Conservation (phyloP, 2,329 filamentous ascomycete genomes). For the Penicillium sp. region DNA sequence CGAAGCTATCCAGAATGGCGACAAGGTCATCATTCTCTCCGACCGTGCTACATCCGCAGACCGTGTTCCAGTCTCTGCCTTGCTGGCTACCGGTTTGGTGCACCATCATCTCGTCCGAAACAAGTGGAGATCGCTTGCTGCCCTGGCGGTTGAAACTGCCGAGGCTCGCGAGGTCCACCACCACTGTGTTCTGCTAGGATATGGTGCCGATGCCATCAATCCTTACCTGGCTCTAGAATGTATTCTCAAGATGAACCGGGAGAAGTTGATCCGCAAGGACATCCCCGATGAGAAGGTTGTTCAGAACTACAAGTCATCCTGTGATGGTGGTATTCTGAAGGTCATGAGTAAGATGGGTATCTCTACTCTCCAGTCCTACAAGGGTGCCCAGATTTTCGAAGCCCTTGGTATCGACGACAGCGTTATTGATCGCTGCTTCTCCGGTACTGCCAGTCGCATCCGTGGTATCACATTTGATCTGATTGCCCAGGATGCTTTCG, state of each 20-base stretch:
- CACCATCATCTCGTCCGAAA: slow-evolving; percentile 95
- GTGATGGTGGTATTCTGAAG: slow-evolving; percentile 93
- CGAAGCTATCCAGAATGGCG: slow-evolving; percentile 75
- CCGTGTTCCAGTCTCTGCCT: slow-evolving; percentile 79
- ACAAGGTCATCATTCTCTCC: slow-evolving; percentile 85
- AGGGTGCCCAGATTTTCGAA: slow-evolving; percentile 97
- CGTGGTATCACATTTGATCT: slow-evolving; percentile 90
- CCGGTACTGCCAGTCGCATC: slow-evolving; percentile 89
- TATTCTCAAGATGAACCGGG: slow-evolving; percentile 92
- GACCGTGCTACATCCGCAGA: slow-evolving; percentile 82
- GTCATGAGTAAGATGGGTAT: slow-evolving; percentile 99
- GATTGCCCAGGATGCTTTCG: slow-evolving; percentile 91
- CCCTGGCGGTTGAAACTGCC: slow-evolving; percentile 84
- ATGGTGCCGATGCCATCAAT: slow-evolving; percentile 91
- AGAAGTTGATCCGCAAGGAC: slow-evolving; percentile 89
- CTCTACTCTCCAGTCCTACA: slow-evolving; percentile 92
- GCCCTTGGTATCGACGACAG: slow-evolving; percentile 88
- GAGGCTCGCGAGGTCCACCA: slow-evolving; percentile 97
- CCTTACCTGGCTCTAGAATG: slow-evolving; percentile 95
- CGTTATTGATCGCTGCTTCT: slow-evolving; percentile 92
- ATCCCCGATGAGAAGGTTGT: slow-evolving; percentile 78
- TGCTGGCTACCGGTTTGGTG: slow-evolving; percentile 87
- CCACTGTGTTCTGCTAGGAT: slow-evolving; percentile 96
- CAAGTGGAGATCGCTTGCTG: slow-evolving; percentile 89
- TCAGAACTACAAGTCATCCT: slow-evolving; percentile 95